Percentiles rank a stretch among this genome's conserved stretches.
phyloP scores from a whole-genome alignment of 2,329 filamentous ascomycete genomes.

The Hortaea sp. region DNA sequence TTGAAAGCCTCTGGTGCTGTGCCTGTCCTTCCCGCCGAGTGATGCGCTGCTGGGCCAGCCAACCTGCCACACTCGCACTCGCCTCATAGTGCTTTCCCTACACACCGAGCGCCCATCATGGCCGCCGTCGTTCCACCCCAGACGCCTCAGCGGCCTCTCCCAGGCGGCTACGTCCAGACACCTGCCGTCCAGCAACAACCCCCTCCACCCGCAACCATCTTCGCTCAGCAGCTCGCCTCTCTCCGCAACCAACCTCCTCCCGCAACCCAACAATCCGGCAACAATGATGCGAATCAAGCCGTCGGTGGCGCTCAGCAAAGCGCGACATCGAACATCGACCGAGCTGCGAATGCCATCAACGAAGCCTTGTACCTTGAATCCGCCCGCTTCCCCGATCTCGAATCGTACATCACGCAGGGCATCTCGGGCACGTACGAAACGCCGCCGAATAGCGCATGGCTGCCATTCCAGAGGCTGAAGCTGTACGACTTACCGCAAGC shows the following conservation, averaged over 20 bases:
- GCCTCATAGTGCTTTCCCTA: background rate
- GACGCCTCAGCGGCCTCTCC: slow-evolving; percentile 62
- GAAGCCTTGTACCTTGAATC: slow-evolving; percentile 60
- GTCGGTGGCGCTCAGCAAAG: slow-evolving; percentile 8
- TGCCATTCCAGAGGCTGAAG: slow-evolving; percentile 78
- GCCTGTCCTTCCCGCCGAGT: background rate
- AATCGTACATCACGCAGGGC: slow-evolving; percentile 75
- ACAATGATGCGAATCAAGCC: background rate
- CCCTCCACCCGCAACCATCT: slow-evolving; percentile 16
- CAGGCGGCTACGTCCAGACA: slow-evolving; percentile 67
- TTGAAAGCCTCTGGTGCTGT: too few species aligned
- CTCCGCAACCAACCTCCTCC: slow-evolving; percentile 17
- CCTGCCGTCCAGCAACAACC: slow-evolving; percentile 41
- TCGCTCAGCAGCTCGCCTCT: slow-evolving; percentile 21
- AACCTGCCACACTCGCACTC: background rate
- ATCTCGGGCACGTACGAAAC: slow-evolving; percentile 88
- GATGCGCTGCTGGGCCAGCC: slow-evolving; percentile 10
- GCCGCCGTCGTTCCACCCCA: slow-evolving; percentile 17
- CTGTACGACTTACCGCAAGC: slow-evolving; percentile 84
- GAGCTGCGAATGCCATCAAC: slow-evolving; percentile 77
- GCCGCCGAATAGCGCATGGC: slow-evolving; percentile 57
- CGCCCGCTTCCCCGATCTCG: slow-evolving; percentile 74
- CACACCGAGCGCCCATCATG: slow-evolving; percentile 9
- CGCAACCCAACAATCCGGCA: slow-evolving; percentile 8
- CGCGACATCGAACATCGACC: slow-evolving; percentile 56